These are phyloP conservation scores for Flagelloscypha sp. DNA, from an alignment of 768 basidiomycete genomes.

Conservation along the genomic window DNA sequence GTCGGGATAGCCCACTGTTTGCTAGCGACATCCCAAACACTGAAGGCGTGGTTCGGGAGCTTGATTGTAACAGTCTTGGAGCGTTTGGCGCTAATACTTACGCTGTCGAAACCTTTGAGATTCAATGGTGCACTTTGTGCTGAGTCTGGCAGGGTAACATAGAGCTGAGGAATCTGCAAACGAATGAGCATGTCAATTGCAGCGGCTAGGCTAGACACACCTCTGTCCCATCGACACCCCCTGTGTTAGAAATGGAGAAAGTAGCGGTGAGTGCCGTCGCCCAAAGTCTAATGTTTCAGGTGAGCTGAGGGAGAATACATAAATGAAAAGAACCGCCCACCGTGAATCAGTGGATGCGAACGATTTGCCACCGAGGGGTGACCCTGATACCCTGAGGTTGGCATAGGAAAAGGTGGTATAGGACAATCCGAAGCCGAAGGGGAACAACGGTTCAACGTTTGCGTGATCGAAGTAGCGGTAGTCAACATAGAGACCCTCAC, in stretches of 20 bases:
- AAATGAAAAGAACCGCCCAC: constrained; percentile 1
- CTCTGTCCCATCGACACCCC: constrained; percentile 46
- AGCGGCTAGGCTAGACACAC: constrained; percentile 19
- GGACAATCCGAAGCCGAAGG: constrained; percentile 44
- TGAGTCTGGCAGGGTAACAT: constrained; percentile 40
- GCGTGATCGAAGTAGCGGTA: constrained; percentile 50
- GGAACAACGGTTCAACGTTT: constrained; percentile 37
- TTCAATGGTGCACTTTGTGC: constrained; percentile 40
- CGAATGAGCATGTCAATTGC: not conserved
- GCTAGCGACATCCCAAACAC: constrained; percentile 43
- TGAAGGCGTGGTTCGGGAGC: constrained; percentile 43
- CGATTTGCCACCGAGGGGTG: constrained; percentile 32
- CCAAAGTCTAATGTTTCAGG: constrained; percentile 30
- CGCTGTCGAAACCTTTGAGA: constrained; percentile 49
- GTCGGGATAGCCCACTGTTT: constrained; percentile 50
- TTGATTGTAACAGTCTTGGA: constrained; percentile 37
- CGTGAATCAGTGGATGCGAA: constrained; percentile 41
- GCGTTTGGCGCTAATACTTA: constrained; percentile 36
- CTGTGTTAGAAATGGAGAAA: constrained; percentile 47
- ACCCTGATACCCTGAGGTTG: constrained; percentile 32
- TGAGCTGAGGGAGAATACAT: not conserved
- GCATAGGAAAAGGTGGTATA: constrained; percentile 53
- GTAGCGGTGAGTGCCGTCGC: constrained; percentile 43
- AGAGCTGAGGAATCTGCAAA: constrained; percentile 46
- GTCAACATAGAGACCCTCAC: constrained; percentile 49